Conservation (phyloP, 228 moss, liverwort and hornwort genomes). For the Sphagnum fallax region DNA sequence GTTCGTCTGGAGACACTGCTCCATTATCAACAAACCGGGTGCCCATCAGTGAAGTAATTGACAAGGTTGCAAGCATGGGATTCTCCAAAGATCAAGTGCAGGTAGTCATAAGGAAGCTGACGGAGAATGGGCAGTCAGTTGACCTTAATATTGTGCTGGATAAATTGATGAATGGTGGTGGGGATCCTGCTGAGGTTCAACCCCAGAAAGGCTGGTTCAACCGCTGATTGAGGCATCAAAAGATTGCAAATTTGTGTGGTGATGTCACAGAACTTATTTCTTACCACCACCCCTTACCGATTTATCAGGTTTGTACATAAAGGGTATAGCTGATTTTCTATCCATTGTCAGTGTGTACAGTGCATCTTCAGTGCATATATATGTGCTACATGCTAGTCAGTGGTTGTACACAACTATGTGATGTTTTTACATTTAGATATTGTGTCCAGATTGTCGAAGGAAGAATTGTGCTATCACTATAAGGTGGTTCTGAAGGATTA, state of each 20-base stretch:
- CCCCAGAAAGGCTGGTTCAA: conserved; percentile 65
- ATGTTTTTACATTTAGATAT: neutral
- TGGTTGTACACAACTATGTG: neutral
- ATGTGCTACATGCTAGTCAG: too few relatives aligned
- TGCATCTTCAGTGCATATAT: too few relatives aligned
- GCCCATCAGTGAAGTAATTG: conserved; percentile 77
- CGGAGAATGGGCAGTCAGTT: conserved; percentile 76
- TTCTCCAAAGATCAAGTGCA: conserved; percentile 71
- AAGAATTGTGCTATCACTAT: neutral
- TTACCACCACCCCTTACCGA: neutral
- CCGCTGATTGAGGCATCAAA: neutral
- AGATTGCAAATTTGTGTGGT: neutral
- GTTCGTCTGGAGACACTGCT: conserved; percentile 17
- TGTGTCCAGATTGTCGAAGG: neutral
- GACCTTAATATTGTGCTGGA: conserved; percentile 79
- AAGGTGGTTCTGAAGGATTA: neutral
- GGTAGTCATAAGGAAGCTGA: conserved; percentile 58
- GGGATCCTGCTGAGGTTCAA: conserved; percentile 42
- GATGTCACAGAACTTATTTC: neutral
- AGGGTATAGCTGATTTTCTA: neutral
- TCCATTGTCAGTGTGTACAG: neutral
- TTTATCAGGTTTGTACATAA: neutral
- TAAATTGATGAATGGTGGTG: conserved; percentile 77
- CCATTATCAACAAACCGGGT: conserved; percentile 52
- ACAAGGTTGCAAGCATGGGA: conserved; percentile 74